Evolutionary conservation across 2,329 filamentous ascomycete species (phyloP).

Genomic region (Cladosporium velox): DNA sequence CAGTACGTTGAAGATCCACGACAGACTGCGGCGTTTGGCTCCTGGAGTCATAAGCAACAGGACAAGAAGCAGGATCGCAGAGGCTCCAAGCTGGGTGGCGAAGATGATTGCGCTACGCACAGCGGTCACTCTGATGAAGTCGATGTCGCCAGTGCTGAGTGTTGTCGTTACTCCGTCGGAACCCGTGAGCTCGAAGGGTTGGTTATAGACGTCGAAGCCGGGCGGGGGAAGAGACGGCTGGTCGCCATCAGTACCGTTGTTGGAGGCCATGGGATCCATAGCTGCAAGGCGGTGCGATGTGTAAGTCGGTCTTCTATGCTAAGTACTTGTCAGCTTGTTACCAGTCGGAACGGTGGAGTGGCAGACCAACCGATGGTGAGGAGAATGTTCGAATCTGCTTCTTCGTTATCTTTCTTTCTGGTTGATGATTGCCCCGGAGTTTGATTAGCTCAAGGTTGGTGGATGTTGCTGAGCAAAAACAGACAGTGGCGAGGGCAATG

Average conservation of each 20-base stretch:
- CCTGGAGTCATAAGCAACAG: slow-evolving; percentile 67
- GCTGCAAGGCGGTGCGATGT: not conserved
- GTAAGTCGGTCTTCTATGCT: not conserved
- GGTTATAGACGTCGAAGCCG: slow-evolving; percentile 53
- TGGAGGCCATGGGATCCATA: not conserved
- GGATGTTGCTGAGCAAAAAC: not conserved
- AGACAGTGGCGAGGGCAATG: not conserved
- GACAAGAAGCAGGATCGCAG: slow-evolving; percentile 64
- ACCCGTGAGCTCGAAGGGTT: slow-evolving; percentile 52
- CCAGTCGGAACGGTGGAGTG: not conserved
- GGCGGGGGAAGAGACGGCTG: slow-evolving; percentile 21
- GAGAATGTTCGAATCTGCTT: not conserved
- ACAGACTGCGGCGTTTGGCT: slow-evolving; percentile 63
- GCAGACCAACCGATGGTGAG: not conserved
- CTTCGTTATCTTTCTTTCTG: not conserved
- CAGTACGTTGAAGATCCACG: slow-evolving; percentile 66
- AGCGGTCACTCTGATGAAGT: slow-evolving; percentile 51
- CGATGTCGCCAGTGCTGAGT: slow-evolving; percentile 46
- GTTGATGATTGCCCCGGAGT: not conserved
- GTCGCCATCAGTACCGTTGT: not conserved
- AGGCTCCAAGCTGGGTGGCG: slow-evolving; percentile 69
- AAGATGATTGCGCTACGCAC: slow-evolving; percentile 60
- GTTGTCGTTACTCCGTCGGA: slow-evolving; percentile 46
- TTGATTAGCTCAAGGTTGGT: not conserved
- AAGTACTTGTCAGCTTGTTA: not conserved